Evolutionary conservation across 1,139 yeast genomes (phyloP).

Genomic region (Saccharomycopsis crataegensis): DNA sequence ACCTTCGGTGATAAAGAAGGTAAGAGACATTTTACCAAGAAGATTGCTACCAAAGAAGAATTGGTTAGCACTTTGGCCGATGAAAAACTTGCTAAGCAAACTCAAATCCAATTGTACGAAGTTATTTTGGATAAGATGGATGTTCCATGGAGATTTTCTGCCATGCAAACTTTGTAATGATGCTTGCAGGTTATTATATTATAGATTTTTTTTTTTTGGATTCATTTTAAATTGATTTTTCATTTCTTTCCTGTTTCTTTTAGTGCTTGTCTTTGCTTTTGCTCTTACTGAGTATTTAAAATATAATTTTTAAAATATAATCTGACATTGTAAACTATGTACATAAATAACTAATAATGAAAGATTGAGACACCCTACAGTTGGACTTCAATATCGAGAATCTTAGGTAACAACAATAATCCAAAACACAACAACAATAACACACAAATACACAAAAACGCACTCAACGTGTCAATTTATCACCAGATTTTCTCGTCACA

Average conservation of each 20-base stretch:
- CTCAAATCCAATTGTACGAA: constrained; percentile 41
- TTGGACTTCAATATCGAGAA: too few species aligned
- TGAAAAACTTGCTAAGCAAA: constrained; percentile 29
- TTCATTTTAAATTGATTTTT: neutral
- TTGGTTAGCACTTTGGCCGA: constrained; percentile 32
- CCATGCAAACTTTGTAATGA: neutral
- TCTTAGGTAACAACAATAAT: too few species aligned
- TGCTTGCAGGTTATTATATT: neutral
- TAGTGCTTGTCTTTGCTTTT: neutral
- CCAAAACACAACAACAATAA: too few species aligned
- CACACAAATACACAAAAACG: neutral
- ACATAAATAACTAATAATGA: too few species aligned
- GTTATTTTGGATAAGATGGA: constrained; percentile 51
- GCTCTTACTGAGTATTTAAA: too few species aligned
- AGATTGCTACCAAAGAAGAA: constrained; percentile 30
- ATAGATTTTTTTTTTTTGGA: too few species aligned
- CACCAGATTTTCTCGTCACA: constrained; percentile 21
- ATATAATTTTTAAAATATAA: too few species aligned
- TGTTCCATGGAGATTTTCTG: constrained; percentile 48
- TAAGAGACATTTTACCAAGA: constrained; percentile 31
- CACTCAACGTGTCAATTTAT: constrained; percentile 7
- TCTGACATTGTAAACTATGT: too few species aligned
- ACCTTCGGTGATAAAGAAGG: constrained; percentile 59
- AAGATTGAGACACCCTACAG: too few species aligned
- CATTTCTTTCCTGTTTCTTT: neutral